Conservation (phyloP, 192 early-diverging fungal species). For the Coemansia sp. region DNA sequence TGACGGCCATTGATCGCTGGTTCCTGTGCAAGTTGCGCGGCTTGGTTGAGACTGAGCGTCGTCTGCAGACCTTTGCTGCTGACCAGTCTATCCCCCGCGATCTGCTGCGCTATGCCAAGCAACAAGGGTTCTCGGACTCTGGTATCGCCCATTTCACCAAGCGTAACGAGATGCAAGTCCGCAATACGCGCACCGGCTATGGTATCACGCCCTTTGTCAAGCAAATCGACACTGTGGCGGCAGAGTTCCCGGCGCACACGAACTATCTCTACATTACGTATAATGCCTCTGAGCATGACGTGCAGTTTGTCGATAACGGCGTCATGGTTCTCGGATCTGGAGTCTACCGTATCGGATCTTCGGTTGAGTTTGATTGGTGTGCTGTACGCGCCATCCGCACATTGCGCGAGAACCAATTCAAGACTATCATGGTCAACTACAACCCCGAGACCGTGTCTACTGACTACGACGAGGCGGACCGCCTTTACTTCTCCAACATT, state of each 20-base stretch:
- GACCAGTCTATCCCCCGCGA: slow-evolving; percentile 60
- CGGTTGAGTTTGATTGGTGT: slow-evolving; percentile 99
- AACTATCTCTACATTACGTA: slow-evolving; percentile 99
- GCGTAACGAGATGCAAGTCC: slow-evolving; percentile 87
- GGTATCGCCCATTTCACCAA: slow-evolving; percentile 59
- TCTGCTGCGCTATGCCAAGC: slow-evolving; percentile 80
- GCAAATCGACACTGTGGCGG: slow-evolving; percentile 98
- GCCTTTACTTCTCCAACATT: slow-evolving; percentile 96
- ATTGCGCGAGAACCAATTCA: slow-evolving; percentile 79
- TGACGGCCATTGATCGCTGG: slow-evolving; percentile 96
- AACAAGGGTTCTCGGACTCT: slow-evolving; percentile 94
- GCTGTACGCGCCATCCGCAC: slow-evolving; percentile 95
- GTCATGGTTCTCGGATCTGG: slow-evolving; percentile 97
- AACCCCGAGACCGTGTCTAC: slow-evolving; percentile 99
- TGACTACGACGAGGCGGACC: slow-evolving; percentile 97
- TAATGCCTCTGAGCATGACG: slow-evolving; percentile 92
- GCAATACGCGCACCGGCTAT: slow-evolving; percentile 76
- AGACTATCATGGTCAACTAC: slow-evolving; percentile 99
- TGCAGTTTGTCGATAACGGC: slow-evolving; percentile 90
- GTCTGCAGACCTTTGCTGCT: slow-evolving; percentile 51
- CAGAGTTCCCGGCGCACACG: slow-evolving; percentile 97
- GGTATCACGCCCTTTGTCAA: slow-evolving; percentile 94
- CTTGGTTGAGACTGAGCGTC: slow-evolving; percentile 82
- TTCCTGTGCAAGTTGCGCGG: slow-evolving; percentile 93
- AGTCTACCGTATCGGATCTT: slow-evolving; percentile 97